A percentile compares a stretch with the other conserved stretches of the same genome.
These are phyloP conservation scores for Tilletia caries DNA, from an alignment of 1,284 basidiomycete species.

Conservation along the genomic window DNA sequence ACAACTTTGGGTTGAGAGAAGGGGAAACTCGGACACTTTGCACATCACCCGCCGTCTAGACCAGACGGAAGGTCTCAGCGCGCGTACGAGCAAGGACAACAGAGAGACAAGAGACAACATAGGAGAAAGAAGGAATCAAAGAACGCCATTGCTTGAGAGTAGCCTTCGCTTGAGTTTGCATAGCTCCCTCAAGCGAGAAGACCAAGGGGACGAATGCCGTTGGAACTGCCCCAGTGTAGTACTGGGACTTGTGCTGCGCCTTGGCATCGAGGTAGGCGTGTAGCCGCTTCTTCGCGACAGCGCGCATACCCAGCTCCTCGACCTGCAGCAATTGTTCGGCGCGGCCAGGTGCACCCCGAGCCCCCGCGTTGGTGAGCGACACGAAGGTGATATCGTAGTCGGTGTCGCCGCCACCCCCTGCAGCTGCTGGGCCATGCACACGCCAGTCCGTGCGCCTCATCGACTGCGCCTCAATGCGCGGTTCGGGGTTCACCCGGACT, in stretches of 20 bases:
- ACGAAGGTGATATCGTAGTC: not conserved
- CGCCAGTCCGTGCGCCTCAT: not conserved
- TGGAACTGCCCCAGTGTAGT: not conserved
- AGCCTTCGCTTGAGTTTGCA: too few relatives aligned
- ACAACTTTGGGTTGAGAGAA: too few relatives aligned
- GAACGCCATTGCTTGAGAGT: too few relatives aligned
- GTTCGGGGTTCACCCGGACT: not conserved
- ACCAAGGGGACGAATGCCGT: not conserved
- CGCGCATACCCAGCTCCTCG: not conserved
- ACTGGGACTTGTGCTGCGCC: not conserved
- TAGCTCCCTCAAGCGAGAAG: too few relatives aligned
- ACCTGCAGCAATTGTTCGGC: not conserved
- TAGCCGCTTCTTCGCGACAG: not conserved
- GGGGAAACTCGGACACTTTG: too few relatives aligned
- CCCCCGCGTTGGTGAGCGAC: not conserved
- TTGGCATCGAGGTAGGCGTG: not conserved
- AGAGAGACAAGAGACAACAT: not conserved
- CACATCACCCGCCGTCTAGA: not conserved
- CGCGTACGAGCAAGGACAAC: not conserved
- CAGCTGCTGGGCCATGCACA: not conserved
- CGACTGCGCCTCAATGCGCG: not conserved
- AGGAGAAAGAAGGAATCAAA: not conserved
- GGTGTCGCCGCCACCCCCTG: not conserved
- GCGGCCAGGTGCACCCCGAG: not conserved
- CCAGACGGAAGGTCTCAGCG: not conserved